These are phyloP conservation scores for Oropetium thomaeum DNA, from an alignment of 176 grass and related monocot genomes.

Conservation along the genomic window DNA sequence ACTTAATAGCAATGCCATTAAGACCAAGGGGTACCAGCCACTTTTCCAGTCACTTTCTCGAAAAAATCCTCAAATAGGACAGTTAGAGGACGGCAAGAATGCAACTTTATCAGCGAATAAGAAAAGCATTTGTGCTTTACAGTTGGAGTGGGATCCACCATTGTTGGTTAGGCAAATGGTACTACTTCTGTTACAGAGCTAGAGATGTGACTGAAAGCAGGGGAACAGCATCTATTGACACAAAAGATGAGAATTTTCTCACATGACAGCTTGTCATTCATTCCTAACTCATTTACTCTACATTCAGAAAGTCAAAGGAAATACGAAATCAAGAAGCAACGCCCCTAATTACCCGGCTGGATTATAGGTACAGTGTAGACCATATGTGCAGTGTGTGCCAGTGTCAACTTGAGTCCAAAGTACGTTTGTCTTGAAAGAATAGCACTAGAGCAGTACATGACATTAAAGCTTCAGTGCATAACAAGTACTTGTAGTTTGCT, in stretches of 20 bases:
- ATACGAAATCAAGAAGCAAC: not conserved
- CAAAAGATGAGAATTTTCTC: conserved; percentile 24
- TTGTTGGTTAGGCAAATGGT: conserved; percentile 37
- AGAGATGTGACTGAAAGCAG: conserved; percentile 21
- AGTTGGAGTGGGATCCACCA: conserved; percentile 44
- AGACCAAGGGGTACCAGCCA: conserved; percentile 22
- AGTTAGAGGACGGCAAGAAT: conserved; percentile 35
- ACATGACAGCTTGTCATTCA: not conserved
- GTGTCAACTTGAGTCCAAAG: not conserved
- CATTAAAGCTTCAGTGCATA: not conserved
- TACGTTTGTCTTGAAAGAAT: conserved; percentile 1
- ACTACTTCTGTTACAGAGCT: not conserved
- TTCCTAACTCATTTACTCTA: conserved; percentile 11
- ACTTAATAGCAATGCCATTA: conserved; percentile 1
- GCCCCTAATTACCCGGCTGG: not conserved
- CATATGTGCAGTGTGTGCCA: not conserved
- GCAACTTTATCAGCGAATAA: conserved; percentile 50
- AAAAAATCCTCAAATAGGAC: conserved; percentile 28
- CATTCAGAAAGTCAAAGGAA: conserved; percentile 15
- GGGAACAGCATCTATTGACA: conserved; percentile 21
- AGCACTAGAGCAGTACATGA: not conserved
- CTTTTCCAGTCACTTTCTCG: conserved; percentile 38
- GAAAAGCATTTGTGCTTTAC: conserved; percentile 48
- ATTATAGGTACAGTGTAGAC: not conserved
- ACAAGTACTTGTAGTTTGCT: not conserved